Evolutionary conservation across 805 yeast species (phyloP), one percentile per base, ranked within the genome.

Genomic region (Yarrowia alimentaria): DNA sequence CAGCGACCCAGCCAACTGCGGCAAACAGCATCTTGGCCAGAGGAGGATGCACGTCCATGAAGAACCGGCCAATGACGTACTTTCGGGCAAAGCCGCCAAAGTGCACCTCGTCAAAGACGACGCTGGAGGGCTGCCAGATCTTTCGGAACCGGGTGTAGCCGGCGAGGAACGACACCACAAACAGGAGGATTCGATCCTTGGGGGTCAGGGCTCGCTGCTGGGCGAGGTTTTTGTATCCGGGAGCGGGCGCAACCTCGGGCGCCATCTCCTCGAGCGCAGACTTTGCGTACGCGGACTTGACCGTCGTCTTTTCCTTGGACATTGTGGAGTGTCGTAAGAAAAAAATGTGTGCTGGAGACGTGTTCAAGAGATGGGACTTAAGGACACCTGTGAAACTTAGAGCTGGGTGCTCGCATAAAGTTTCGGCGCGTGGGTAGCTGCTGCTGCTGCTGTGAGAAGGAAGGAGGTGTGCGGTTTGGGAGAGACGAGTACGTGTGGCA

Each of bases 41-140:
- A 4, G 91, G 90, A 9, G 91, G 90, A 56, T 83, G 83, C 20
- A 81, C 81, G 59, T 82, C 89, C 58, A 83, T 69, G 64, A 81
- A 83, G 62, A 78, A 82, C 31, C 74, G 70, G 18, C 86, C 85
- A 47, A 69, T 69, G 56, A 72, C 72, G 69, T 89, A 93, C 67
- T 85, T 81, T 53, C 83, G 76, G 24, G 96, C 95, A 69, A 91
- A 93, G n/a, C 94, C 94, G 52, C 99, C 99, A 61, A 93, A 93
- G 67, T 86, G 95, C 31, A 47, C 51, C 66, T 91, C 99, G 66
- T 89, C 96, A 58, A 86, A 86, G 10, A 91, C 95, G 28, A 89
- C 94, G 21, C 90, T 79, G 60, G 80, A 68, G 30, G 99, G 99
- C 55, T 69, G 62, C 20, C 76, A 70, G 53, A 93, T 70, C 50